These are phyloP conservation scores for Tremella fuciformis DNA, from an alignment of 768 basidiomycete species.

Conservation along the genomic window DNA sequence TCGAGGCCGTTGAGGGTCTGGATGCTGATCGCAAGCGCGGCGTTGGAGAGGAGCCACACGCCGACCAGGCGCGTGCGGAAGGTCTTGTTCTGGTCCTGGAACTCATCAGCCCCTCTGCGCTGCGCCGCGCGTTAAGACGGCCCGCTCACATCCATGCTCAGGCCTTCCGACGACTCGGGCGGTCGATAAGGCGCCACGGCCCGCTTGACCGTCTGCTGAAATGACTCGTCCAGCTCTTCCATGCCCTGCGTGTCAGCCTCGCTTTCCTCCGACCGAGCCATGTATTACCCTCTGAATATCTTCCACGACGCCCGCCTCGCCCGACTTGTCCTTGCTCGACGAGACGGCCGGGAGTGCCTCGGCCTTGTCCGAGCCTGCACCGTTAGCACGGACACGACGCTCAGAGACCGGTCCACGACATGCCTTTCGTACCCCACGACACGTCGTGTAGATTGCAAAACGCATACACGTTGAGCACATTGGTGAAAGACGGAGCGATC, in stretches of 20 bases:
- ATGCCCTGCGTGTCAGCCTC: neutral
- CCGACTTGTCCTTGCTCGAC: conserved; percentile 73
- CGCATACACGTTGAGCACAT: conserved; percentile 92
- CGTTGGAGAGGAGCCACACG: conserved; percentile 49
- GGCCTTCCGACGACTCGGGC: conserved; percentile 21
- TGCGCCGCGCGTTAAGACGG: neutral
- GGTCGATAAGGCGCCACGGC: conserved; percentile 40
- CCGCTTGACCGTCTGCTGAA: conserved; percentile 72
- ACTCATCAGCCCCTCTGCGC: neutral
- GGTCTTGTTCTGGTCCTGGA: conserved; percentile 46
- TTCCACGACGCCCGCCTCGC: conserved; percentile 72
- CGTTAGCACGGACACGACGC: neutral
- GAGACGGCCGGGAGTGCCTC: conserved; percentile 85
- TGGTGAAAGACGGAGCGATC: conserved; percentile 88
- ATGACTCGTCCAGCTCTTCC: conserved; percentile 80
- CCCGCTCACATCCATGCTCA: conserved; percentile 43
- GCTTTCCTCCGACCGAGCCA: neutral
- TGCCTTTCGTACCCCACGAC: conserved; percentile 47
- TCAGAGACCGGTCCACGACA: conserved; percentile 40
- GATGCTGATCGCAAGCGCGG: conserved; percentile 46
- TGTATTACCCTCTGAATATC: conserved; percentile 68
- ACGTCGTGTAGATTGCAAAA: conserved; percentile 96
- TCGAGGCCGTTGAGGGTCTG: conserved; percentile 45
- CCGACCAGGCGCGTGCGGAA: conserved; percentile 48
- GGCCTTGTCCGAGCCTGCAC: conserved; percentile 66